Conservation (phyloP, 352 stramenopile genomes). For the Phytophthora constricta region DNA sequence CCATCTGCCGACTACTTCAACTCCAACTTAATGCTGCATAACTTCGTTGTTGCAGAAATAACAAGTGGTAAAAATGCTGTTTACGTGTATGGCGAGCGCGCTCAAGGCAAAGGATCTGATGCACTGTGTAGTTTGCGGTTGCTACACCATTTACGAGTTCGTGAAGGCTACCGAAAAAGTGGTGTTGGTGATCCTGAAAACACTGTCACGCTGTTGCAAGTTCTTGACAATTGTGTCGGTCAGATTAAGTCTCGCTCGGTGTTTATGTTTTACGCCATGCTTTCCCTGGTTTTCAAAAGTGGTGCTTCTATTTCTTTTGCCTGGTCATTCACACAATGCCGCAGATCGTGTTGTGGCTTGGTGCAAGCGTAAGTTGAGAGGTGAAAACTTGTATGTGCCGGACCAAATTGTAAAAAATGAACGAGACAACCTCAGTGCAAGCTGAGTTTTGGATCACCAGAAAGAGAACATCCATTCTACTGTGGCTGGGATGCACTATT, state of each 20-base stretch:
- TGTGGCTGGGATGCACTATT: neutral
- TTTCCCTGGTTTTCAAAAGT: neutral
- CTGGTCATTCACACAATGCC: neutral
- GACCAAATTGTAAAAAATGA: neutral
- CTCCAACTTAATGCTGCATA: neutral
- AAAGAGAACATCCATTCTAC: neutral
- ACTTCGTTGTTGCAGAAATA: neutral
- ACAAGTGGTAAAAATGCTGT: neutral
- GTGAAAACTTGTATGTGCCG: neutral
- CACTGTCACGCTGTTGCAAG: neutral
- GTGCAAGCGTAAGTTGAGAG: neutral
- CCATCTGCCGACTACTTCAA: conserved; percentile 2
- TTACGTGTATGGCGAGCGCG: neutral
- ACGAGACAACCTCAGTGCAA: neutral
- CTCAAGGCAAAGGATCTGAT: neutral
- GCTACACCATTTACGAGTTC: neutral
- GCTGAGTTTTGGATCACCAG: neutral
- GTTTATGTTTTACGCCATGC: neutral
- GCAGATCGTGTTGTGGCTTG: neutral
- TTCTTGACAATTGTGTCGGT: neutral
- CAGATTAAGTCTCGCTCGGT: neutral
- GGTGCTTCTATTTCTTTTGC: neutral
- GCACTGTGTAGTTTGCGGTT: conserved; percentile 1
- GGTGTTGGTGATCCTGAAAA: neutral
- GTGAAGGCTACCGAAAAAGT: neutral